Conservation (phyloP, 768 basidiomycete species). For the Auriscalpium microsporum region DNA sequence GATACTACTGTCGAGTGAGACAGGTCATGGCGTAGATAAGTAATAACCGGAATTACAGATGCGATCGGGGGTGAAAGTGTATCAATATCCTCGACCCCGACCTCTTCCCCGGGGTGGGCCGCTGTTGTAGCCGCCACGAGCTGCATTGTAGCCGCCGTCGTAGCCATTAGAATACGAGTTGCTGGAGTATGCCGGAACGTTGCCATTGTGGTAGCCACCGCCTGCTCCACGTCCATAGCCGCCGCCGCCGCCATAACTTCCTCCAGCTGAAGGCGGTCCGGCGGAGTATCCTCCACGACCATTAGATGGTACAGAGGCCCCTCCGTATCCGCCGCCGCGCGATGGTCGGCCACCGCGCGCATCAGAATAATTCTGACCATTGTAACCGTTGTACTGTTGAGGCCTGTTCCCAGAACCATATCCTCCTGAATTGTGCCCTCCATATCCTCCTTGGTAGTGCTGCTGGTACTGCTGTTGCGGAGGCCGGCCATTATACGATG, state of each 20-base stretch:
- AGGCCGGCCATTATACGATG: conserved; percentile 20
- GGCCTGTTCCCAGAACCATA: conserved; percentile 19
- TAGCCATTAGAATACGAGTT: conserved; percentile 12
- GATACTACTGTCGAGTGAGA: too few species aligned
- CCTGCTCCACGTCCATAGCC: conserved; percentile 33
- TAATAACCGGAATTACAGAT: neutral
- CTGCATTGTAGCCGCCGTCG: conserved; percentile 8
- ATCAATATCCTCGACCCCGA: neutral
- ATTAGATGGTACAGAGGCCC: conserved; percentile 1
- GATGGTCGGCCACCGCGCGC: conserved; percentile 8
- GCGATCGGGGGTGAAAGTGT: neutral
- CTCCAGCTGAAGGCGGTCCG: conserved; percentile 22
- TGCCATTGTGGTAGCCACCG: conserved; percentile 19
- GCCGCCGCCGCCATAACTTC: conserved; percentile 23
- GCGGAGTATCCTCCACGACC: conserved; percentile 14
- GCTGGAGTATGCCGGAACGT: neutral
- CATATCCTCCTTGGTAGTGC: conserved; percentile 24
- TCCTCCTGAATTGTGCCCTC: conserved; percentile 23
- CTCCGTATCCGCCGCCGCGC: conserved; percentile 1
- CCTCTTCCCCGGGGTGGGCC: neutral
- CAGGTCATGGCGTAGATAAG: neutral
- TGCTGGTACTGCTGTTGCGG: conserved; percentile 16
- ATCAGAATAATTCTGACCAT: conserved; percentile 6
- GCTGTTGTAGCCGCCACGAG: neutral
- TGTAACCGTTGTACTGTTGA: neutral